Conservation (phyloP, 2,329 filamentous ascomycete genomes). For the Xylaria polymorpha region DNA sequence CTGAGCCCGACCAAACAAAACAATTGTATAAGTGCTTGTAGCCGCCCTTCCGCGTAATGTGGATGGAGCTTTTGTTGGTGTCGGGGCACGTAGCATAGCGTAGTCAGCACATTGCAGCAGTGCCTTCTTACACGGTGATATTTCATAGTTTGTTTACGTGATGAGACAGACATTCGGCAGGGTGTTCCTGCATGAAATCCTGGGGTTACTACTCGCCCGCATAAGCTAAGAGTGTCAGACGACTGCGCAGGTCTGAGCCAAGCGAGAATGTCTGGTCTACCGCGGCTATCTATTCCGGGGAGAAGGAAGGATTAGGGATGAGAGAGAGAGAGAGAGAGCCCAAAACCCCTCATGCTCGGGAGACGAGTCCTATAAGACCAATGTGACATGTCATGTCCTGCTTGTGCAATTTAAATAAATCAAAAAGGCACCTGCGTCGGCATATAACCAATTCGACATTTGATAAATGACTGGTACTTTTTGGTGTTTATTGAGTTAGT, state of each 20-base stretch:
- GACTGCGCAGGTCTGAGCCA: not conserved
- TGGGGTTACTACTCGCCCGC: not conserved
- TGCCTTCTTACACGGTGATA: not conserved
- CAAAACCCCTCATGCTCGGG: slow-evolving; percentile 10
- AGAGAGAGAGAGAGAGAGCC: too few species aligned
- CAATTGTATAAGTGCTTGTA: not conserved
- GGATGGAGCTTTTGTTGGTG: not conserved
- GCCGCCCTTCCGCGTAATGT: slow-evolving; percentile 8
- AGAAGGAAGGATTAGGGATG: slow-evolving; percentile 24
- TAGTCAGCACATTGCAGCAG: slow-evolving; percentile 24
- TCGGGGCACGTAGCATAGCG: not conserved
- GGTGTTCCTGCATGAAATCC: slow-evolving; percentile 17
- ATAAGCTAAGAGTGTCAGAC: not conserved
- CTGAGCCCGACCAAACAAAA: not conserved
- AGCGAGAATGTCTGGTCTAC: not conserved
- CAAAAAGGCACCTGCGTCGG: not conserved
- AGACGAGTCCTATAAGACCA: not conserved
- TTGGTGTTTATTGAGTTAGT: not conserved
- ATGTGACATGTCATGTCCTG: not conserved
- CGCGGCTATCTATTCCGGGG: slow-evolving; percentile 32
- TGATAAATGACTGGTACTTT: not conserved
- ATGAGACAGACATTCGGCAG: not conserved
- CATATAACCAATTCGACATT: not conserved
- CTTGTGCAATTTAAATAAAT: not conserved
- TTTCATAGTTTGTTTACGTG: not conserved